These are phyloP conservation scores for Eucalyptus rudis DNA, from an alignment of 345 rosid genomes.

Conservation along the genomic window DNA sequence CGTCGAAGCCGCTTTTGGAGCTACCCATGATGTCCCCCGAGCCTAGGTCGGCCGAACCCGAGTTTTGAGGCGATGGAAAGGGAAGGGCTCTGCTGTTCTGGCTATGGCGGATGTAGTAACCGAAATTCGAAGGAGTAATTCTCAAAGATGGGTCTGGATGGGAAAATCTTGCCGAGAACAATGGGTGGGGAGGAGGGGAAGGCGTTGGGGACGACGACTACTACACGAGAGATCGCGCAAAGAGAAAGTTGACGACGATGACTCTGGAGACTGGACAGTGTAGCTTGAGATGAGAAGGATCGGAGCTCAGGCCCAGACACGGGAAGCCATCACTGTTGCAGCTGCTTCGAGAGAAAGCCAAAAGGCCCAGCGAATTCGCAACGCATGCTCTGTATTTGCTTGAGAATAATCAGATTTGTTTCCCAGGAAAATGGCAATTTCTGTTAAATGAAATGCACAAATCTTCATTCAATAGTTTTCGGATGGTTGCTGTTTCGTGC, in stretches of 20 bases:
- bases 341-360: neutral
- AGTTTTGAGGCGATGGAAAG: neutral
- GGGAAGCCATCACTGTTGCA: neutral
- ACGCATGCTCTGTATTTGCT: neutral
- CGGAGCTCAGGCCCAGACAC: neutral
- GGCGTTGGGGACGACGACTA: neutral
- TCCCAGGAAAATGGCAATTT: neutral
- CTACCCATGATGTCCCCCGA: slow-evolving; percentile 9
- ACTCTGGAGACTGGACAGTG: neutral
- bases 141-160: neutral
- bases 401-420: neutral
- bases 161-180: neutral
- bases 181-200: neutral
- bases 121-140: neutral
- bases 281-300: neutral
- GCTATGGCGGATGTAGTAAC: neutral
- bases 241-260: neutral
- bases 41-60: neutral
- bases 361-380: neutral
- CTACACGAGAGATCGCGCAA: neutral
- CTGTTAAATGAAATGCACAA: no score
- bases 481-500: neutral
- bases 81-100: neutral
- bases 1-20: slow-evolving; percentile 1
- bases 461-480: neutral